Conservation (phyloP, 1,139 yeast genomes). For the Yamadazyma atlantica region DNA sequence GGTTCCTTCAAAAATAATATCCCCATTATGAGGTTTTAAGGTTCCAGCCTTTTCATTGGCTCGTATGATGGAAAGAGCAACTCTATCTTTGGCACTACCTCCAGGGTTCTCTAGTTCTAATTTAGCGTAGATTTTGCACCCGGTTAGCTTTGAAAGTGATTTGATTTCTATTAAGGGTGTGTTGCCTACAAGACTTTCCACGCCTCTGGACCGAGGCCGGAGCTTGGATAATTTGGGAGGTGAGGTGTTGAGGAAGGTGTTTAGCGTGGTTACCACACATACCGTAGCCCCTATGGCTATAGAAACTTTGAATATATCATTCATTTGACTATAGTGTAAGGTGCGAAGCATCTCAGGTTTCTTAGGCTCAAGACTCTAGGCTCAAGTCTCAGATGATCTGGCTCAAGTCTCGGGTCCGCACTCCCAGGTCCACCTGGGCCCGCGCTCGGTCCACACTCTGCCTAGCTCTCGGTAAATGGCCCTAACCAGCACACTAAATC, state of each 20-base stretch:
- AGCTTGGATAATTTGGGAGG: constrained; percentile 20
- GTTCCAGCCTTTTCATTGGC: constrained; percentile 63
- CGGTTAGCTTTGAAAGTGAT: constrained; percentile 73
- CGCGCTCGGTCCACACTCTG: too few relatives aligned
- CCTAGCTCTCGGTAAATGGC: too few relatives aligned
- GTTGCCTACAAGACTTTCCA: constrained; percentile 71
- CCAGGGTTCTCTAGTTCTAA: constrained; percentile 88
- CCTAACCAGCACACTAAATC: too few relatives aligned
- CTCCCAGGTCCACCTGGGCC: too few relatives aligned
- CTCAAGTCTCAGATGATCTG: too few relatives aligned
- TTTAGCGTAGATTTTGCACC: constrained; percentile 84
- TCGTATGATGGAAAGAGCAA: constrained; percentile 80
- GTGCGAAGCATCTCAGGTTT: too few relatives aligned
- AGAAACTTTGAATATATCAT: background rate
- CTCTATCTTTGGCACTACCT: constrained; percentile 94
- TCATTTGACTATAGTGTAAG: background rate
- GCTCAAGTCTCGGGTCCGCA: too few relatives aligned
- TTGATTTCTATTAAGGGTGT: constrained; percentile 82
- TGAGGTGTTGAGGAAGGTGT: background rate
- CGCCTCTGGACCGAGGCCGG: constrained; percentile 38
- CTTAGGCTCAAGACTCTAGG: too few relatives aligned
- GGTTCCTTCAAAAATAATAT: constrained; percentile 87
- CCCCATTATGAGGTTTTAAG: constrained; percentile 54
- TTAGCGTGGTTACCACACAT: background rate
- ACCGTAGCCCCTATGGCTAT: background rate